Conservation (phyloP, 108 stramenopile genomes). For the Cyclotella atomus region DNA sequence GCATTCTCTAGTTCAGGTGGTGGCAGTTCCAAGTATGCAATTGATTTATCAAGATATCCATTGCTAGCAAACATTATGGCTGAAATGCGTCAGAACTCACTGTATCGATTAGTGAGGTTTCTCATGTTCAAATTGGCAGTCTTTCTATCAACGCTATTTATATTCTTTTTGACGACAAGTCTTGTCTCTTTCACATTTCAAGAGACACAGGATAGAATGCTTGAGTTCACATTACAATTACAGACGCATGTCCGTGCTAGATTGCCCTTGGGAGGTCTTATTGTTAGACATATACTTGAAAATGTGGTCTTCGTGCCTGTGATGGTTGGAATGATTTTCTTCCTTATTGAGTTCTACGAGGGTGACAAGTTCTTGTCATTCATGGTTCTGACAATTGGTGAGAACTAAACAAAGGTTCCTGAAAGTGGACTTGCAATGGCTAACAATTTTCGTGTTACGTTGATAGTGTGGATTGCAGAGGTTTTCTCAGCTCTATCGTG, state of each 20-base stretch:
- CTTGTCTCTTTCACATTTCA: constrained; percentile 89
- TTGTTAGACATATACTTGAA: constrained; percentile 71
- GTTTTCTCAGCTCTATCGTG: constrained; percentile 89
- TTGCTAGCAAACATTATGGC: constrained; percentile 4
- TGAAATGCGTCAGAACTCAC: constrained; percentile 40
- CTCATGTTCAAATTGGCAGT: constrained; percentile 66
- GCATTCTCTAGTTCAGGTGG: constrained; percentile 28
- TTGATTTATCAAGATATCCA: not conserved
- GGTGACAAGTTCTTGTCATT: constrained; percentile 93
- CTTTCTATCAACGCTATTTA: constrained; percentile 79
- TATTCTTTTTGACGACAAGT: constrained; percentile 92
- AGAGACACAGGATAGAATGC: constrained; percentile 97
- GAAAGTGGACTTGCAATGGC: too few relatives aligned
- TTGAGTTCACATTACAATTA: constrained; percentile 89
- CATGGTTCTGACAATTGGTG: constrained; percentile 82
- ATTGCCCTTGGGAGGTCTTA: constrained; percentile 60
- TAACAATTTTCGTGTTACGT: too few relatives aligned
- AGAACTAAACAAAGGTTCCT: too few relatives aligned
- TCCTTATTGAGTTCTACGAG: constrained; percentile 90
- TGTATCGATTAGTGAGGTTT: constrained; percentile 43
- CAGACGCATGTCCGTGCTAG: constrained; percentile 64
- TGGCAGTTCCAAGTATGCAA: not conserved
- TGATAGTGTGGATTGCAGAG: constrained; percentile 92
- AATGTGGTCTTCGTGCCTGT: constrained; percentile 92
- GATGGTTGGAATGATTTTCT: constrained; percentile 94